Evolutionary conservation across 139 green algal species (phyloP), one percentile per base, ranked within the genome.

Genomic region (Chlamydomonas applanata): DNA sequence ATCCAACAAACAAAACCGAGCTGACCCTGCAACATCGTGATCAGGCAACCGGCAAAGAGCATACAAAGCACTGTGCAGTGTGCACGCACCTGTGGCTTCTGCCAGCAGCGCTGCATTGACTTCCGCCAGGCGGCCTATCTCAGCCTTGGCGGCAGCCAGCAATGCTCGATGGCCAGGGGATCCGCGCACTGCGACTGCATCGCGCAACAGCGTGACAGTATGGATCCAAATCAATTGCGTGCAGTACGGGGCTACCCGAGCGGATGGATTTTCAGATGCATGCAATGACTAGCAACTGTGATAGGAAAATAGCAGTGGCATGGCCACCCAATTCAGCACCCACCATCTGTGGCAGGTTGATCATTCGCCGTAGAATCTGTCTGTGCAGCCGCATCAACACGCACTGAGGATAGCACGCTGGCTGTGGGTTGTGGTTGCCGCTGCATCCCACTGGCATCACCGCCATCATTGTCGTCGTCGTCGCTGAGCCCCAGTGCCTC

Each of bases 31-130:
- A n/a, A n/a, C n/a, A n/a, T n/a, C n/a, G n/a, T n/a, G n/a, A n/a
- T n/a, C n/a, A n/a, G n/a, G n/a, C n/a, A n/a, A n/a, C n/a, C n/a
- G n/a, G n/a, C n/a, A n/a, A n/a, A 62, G 29, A 62, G 54, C n/a
- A 66, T 14, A 30, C 3, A 9, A 66, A 34, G 59, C 30, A 4
- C 25, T 66, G 24, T 66, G 3, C n/a, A 66, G 59, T 16, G n/a
- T 22, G 17, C 22, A 30, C 59, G 11, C 11, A 66, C 59, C 59
- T 66, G 29, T 29, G 3, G 59, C 30, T 9, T 66, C 59, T 30
- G 29, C n/a, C 30, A 66, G 59, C 59, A 66, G 59, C n/a, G 29
- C n/a, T 35, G 29, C n/a, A 25, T 66, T 66, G 2, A 66, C n/a
- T 25, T 66, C 59, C 11, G 29, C 30, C 59, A 66, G 25, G 24